phyloP scores from a whole-genome alignment of 176 grass and related monocot species.

The Puya raimondii region DNA sequence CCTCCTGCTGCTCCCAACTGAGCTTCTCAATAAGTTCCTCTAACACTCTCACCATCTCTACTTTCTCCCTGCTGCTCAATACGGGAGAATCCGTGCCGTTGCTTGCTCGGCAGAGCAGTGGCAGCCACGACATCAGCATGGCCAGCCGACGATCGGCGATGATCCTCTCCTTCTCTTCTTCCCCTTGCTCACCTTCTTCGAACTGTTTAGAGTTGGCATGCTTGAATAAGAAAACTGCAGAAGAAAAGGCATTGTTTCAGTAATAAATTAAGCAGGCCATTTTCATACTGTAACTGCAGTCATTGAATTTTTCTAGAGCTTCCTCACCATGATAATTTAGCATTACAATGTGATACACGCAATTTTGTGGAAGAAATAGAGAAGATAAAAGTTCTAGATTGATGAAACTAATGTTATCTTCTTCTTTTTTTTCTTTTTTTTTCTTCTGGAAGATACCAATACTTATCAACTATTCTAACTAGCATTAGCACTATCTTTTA shows the following conservation, averaged over 20 bases:
- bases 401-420: too few species aligned
- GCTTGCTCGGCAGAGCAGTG: constrained; percentile 63
- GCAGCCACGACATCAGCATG: constrained; percentile 66
- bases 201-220: constrained; percentile 55
- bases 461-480: too few species aligned
- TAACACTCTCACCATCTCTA: constrained; percentile 57
- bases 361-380: too few species aligned
- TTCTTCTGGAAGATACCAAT: too few species aligned
- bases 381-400: too few species aligned
- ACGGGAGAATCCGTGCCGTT: constrained; percentile 51
- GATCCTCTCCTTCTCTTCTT: constrained; percentile 13
- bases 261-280: background rate
- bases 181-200: constrained; percentile 21
- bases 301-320: background rate
- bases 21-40: constrained; percentile 65
- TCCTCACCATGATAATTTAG: too few species aligned
- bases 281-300: background rate
- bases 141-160: constrained; percentile 19
- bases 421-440: too few species aligned
- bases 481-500: too few species aligned
- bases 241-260: background rate
- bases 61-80: constrained; percentile 51
- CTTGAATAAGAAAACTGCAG: constrained; percentile 61
- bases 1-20: constrained; percentile 63
- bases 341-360: too few species aligned